Evolutionary conservation across 2,329 filamentous ascomycete genomes (phyloP).

Genomic region (Colletotrichum musae): DNA sequence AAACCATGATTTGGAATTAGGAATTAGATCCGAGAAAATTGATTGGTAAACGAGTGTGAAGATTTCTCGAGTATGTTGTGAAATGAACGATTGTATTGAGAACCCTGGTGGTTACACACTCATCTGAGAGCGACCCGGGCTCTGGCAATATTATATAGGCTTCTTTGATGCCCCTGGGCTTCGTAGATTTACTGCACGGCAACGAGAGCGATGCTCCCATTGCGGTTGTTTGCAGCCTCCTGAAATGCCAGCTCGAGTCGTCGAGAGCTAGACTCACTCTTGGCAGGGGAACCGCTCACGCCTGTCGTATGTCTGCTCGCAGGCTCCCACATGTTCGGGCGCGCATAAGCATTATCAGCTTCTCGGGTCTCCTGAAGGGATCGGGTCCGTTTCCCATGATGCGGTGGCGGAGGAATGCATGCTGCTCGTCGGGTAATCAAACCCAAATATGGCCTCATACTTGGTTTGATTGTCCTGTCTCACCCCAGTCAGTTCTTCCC

Average conservation of each 20-base stretch:
- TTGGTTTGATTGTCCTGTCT: no score
- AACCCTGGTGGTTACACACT: background rate
- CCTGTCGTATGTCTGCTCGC: background rate
- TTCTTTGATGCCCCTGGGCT: background rate
- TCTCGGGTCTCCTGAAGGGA: no score
- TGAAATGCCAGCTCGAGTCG: background rate
- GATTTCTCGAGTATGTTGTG: background rate
- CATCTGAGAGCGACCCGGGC: no score
- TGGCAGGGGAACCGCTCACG: background rate
- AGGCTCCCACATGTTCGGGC: no score
- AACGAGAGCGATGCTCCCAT: background rate
- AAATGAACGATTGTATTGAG: background rate
- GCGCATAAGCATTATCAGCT: no score
- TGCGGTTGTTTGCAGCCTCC: background rate
- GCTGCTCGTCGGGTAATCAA: no score
- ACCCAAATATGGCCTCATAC: no score
- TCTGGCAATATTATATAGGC: background rate
- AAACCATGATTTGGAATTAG: slow-evolving; percentile 1
- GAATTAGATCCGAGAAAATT: background rate
- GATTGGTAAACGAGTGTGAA: background rate
- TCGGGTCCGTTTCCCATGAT: no score
- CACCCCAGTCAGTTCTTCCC: no score
- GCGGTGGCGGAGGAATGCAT: no score
- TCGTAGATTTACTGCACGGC: background rate
- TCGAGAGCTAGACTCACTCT: background rate